These are phyloP conservation scores for Gracilariopsis chorda DNA, from an alignment of 23 red algal genomes.

Conservation along the genomic window DNA sequence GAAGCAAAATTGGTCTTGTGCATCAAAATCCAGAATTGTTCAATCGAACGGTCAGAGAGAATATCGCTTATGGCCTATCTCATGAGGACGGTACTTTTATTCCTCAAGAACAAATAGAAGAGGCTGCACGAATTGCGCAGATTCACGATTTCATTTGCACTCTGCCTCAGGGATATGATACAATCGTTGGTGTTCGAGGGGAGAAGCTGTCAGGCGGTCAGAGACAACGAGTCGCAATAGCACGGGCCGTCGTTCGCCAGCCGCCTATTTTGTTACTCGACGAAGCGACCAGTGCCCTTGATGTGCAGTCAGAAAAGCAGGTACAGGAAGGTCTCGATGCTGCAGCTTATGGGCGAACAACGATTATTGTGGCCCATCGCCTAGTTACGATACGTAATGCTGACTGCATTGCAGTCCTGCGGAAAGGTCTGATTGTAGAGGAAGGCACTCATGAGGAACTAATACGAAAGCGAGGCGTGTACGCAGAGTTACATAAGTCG, in stretches of 20 bases:
- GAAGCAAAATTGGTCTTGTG: conserved; percentile 55
- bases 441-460: conserved; percentile 44
- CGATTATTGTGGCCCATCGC: conserved; percentile 75
- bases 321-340: conserved; percentile 58
- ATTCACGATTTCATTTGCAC: conserved; percentile 56
- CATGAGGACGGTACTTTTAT: neutral
- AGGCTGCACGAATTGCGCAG: conserved; percentile 49
- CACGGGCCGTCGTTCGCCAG: conserved; percentile 72
- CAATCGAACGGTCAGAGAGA: conserved; percentile 51
- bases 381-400: conserved; percentile 56
- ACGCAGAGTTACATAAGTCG: conserved; percentile 12
- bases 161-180: conserved; percentile 67
- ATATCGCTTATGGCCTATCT: conserved; percentile 63
- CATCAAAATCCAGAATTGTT: conserved; percentile 78
- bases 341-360: conserved; percentile 18
- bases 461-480: conserved; percentile 11
- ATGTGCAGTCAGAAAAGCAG: conserved; percentile 49
- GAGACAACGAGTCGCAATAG: conserved; percentile 83
- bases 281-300: conserved; percentile 81
- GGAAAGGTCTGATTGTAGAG: conserved; percentile 51
- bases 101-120: conserved; percentile 7
- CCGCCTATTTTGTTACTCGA: conserved; percentile 65
- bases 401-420: conserved; percentile 62
- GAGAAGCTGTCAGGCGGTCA: conserved; percentile 71
- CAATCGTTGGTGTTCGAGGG: conserved; percentile 74